phyloP scores from a whole-genome alignment of 1,284 basidiomycete genomes.

The Fomitopsis pinicola region DNA sequence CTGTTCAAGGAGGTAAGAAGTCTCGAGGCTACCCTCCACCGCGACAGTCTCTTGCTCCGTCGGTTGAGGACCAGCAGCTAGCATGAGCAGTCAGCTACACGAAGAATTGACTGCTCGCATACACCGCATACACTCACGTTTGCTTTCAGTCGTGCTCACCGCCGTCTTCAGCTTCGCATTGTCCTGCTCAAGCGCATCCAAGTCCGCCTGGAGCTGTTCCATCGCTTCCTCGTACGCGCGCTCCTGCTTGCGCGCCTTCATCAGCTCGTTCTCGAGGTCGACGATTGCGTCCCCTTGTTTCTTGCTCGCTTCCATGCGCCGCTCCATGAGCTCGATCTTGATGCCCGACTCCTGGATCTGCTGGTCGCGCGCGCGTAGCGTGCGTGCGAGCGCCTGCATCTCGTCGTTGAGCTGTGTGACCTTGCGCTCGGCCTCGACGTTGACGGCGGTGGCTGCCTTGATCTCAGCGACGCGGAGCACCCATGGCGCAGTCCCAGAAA shows the following conservation, averaged over 20 bases:
- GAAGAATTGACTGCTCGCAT: neutral
- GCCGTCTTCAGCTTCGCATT: conserved; percentile 77
- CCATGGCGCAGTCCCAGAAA: conserved; percentile 84
- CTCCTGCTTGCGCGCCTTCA: conserved; percentile 83
- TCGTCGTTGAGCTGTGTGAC: conserved; percentile 85
- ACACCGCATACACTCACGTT: conserved; percentile 41
- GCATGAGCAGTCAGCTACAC: conserved; percentile 8
- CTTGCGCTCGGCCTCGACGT: conserved; percentile 89
- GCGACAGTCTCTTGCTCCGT: conserved; percentile 58
- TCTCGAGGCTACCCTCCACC: conserved; percentile 78
- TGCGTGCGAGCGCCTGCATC: conserved; percentile 81
- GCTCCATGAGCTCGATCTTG: conserved; percentile 93
- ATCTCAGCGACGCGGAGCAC: conserved; percentile 82
- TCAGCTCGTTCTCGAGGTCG: conserved; percentile 78
- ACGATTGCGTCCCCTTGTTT: conserved; percentile 82
- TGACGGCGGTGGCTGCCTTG: conserved; percentile 78
- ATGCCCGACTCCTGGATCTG: conserved; percentile 84
- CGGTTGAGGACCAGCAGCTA: conserved; percentile 46
- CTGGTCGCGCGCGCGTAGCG: conserved; percentile 84
- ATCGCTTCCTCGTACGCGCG: conserved; percentile 89
- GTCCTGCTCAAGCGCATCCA: conserved; percentile 85
- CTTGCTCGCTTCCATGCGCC: conserved; percentile 86
- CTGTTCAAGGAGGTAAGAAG: conserved; percentile 84
- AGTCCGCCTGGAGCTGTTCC: conserved; percentile 86
- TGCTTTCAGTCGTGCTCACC: conserved; percentile 58